phyloP scores from a whole-genome alignment of 306 rosid species.

The Bauhinia variegata region DNA sequence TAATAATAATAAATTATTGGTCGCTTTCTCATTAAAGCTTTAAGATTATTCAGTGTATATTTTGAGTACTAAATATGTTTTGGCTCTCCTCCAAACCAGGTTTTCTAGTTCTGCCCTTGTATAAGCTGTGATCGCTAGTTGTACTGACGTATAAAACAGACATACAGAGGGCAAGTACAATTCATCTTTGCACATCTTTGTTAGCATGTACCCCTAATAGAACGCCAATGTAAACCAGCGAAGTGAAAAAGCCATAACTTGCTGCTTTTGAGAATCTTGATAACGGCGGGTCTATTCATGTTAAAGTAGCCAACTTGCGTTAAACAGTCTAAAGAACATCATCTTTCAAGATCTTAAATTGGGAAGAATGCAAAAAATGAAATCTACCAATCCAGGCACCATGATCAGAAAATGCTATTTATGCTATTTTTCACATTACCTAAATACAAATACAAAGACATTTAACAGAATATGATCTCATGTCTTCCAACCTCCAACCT shows the following conservation, averaged over 20 bases:
- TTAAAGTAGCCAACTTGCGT: background rate
- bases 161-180: too few relatives aligned
- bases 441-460: background rate
- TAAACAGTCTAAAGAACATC: background rate
- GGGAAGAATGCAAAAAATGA: slow-evolving; percentile 23
- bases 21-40: too few relatives aligned
- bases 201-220: too few relatives aligned
- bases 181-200: too few relatives aligned
- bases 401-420: background rate
- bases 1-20: too few relatives aligned
- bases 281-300: too few relatives aligned
- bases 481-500: background rate
- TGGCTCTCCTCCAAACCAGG: too few relatives aligned
- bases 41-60: too few relatives aligned
- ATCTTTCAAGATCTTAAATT: slow-evolving; percentile 12
- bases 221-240: background rate
- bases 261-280: background rate
- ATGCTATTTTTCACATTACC: background rate
- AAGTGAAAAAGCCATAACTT: slow-evolving; percentile 13
- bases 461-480: slow-evolving; percentile 8
- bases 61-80: too few relatives aligned
- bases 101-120: too few relatives aligned
- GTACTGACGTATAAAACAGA: too few relatives aligned
- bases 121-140: too few relatives aligned
- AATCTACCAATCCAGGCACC: slow-evolving; percentile 14